These are phyloP conservation scores for Suillus placidus DNA, from an alignment of 768 basidiomycete species.

Conservation along the genomic window DNA sequence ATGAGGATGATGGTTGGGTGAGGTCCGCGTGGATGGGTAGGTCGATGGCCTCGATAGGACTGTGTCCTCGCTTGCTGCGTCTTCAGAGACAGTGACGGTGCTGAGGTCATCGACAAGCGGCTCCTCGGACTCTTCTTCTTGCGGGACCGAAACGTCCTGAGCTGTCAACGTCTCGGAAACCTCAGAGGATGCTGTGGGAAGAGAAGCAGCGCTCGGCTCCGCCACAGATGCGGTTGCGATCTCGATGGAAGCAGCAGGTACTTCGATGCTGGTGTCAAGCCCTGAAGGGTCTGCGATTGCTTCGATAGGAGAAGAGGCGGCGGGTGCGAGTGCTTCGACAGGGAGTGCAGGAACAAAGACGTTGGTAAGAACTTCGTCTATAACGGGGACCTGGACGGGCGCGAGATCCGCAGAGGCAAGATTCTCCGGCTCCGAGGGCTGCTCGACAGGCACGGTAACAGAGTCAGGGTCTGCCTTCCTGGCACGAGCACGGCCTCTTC, in stretches of 20 bases:
- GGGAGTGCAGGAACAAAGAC: neutral
- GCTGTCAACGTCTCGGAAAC: neutral
- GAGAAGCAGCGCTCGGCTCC: slow-evolving; percentile 10
- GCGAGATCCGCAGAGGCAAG: neutral
- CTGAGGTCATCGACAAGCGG: neutral
- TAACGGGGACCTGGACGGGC: neutral
- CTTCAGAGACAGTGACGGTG: neutral
- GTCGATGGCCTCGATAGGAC: neutral
- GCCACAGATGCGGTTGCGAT: neutral
- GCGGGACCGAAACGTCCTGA: slow-evolving; percentile 1
- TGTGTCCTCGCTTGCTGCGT: neutral
- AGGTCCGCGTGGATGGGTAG: neutral
- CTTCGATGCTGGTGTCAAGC: slow-evolving; percentile 3
- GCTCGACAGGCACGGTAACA: neutral
- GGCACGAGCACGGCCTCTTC: slow-evolving; percentile 27
- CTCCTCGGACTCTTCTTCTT: neutral
- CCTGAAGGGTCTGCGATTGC: slow-evolving; percentile 13
- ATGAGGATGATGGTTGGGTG: neutral
- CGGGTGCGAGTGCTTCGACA: slow-evolving; percentile 3
- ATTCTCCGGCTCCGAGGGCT: slow-evolving; percentile 6
- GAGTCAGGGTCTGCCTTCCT: neutral
- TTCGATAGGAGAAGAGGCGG: neutral
- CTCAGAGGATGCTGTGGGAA: neutral
- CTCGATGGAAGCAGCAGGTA: neutral
- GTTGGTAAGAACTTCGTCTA: neutral